Conservation (phyloP, 306 rosid genomes). For the Boehmeria nivea region DNA sequence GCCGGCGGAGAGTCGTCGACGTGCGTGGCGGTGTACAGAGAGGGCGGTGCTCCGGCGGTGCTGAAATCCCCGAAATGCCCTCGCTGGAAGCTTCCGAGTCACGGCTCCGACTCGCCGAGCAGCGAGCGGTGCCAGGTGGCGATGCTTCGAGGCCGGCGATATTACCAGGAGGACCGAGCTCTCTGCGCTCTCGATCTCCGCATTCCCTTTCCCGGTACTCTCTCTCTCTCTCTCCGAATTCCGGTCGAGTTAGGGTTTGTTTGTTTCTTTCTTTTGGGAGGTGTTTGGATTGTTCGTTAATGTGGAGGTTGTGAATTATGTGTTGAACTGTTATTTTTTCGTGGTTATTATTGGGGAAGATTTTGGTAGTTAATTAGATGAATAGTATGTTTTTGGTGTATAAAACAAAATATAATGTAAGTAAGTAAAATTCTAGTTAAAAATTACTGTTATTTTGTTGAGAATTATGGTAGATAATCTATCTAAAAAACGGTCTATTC, state of each 20-base stretch:
- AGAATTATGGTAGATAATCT: too few species aligned
- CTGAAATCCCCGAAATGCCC: slow-evolving; percentile 89
- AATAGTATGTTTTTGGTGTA: too few species aligned
- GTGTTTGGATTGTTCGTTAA: neutral
- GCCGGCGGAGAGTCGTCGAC: slow-evolving; percentile 61
- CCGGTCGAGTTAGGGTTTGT: neutral
- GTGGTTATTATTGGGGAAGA: too few species aligned
- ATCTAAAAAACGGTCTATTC: too few species aligned
- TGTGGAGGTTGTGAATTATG: too few species aligned
- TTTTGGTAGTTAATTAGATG: too few species aligned
- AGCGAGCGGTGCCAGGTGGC: slow-evolving; percentile 57
- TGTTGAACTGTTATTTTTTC: neutral
- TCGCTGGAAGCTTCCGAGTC: slow-evolving; percentile 68
- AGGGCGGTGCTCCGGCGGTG: slow-evolving; percentile 93
- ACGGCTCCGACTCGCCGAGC: slow-evolving; percentile 33
- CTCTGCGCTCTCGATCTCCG: slow-evolving; percentile 77
- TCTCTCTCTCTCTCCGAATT: slow-evolving; percentile 2
- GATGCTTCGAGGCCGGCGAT: slow-evolving; percentile 70
- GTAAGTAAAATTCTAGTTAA: too few species aligned
- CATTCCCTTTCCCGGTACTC: slow-evolving; percentile 68
- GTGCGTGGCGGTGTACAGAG: slow-evolving; percentile 66
- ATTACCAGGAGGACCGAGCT: slow-evolving; percentile 73
- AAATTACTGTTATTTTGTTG: too few species aligned
- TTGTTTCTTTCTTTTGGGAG: slow-evolving; percentile 3
- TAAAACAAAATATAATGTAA: too few species aligned